phyloP scores from a whole-genome alignment of 148 eudicot genomes.

The Rhododendron williamsianum region DNA sequence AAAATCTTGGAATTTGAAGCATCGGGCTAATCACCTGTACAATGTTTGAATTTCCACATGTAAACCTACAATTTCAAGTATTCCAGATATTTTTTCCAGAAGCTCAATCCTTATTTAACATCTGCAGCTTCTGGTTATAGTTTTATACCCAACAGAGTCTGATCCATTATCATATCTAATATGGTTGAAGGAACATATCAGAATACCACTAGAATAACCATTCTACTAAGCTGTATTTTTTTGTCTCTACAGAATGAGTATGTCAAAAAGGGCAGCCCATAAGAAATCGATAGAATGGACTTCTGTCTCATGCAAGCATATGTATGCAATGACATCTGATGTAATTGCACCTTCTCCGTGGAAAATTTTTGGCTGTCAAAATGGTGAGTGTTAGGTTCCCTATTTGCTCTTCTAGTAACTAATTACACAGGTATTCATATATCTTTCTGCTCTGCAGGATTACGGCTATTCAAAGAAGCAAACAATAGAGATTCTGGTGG shows the following conservation, averaged over 20 bases:
- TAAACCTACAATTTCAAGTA: not conserved
- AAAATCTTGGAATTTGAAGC: not conserved
- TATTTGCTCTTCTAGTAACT: not conserved
- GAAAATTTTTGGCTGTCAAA: constrained; percentile 64
- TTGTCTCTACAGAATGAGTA: constrained; percentile 8
- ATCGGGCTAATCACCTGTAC: not conserved
- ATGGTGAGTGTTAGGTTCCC: constrained; percentile 32
- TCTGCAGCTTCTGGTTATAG: not conserved
- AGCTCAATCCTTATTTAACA: not conserved
- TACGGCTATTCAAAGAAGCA: constrained; percentile 68
- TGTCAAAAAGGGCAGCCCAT: constrained; percentile 33
- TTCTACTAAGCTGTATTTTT: not conserved
- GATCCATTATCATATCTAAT: not conserved
- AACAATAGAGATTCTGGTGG: constrained; percentile 29
- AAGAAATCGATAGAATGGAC: constrained; percentile 39
- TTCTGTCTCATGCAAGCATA: constrained; percentile 31
- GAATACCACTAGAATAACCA: not conserved
- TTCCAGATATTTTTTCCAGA: not conserved
- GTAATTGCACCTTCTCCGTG: constrained; percentile 74
- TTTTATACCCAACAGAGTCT: not conserved
- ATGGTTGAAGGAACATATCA: not conserved
- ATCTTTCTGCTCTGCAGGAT: constrained; percentile 31
- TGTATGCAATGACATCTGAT: constrained; percentile 59
- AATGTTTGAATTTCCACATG: not conserved
- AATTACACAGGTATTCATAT: not conserved